Percentiles rank a stretch among this genome's conserved stretches.
phyloP scores from a whole-genome alignment of 1,284 basidiomycete species.

The Fomitopsis schrenkii region DNA sequence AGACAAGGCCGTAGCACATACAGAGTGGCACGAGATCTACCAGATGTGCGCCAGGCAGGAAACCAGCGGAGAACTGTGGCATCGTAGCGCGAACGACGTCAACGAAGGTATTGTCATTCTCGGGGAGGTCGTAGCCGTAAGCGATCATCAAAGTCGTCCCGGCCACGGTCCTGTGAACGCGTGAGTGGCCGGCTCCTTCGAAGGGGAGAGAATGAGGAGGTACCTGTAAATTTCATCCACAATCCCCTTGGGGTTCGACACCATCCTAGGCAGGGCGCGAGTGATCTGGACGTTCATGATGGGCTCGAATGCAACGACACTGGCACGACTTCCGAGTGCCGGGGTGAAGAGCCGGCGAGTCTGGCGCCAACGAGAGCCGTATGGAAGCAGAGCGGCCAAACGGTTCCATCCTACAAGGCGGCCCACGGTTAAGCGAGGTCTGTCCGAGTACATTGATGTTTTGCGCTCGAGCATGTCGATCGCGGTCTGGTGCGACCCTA shows the following conservation, averaged over 20 bases:
- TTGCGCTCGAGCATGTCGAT: conserved; percentile 64
- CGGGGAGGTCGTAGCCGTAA: conserved; percentile 5
- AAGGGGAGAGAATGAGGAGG: conserved; percentile 12
- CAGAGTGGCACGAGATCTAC: conserved; percentile 12
- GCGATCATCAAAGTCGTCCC: conserved; percentile 5
- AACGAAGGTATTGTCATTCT: conserved; percentile 8
- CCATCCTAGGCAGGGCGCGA: conserved; percentile 49
- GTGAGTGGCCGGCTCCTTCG: neutral
- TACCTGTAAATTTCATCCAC: conserved; percentile 52
- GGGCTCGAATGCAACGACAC: conserved; percentile 42
- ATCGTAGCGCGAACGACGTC: conserved; percentile 7
- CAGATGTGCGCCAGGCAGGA: conserved; percentile 8
- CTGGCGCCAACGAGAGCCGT: conserved; percentile 57
- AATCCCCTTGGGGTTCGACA: conserved; percentile 50
- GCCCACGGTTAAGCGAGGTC: conserved; percentile 37
- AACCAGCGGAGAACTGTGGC: conserved; percentile 5
- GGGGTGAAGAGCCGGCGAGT: conserved; percentile 54
- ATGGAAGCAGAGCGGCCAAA: conserved; percentile 53
- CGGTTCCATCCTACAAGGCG: conserved; percentile 67
- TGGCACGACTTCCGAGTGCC: conserved; percentile 47
- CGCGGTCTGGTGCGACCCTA: conserved; percentile 53
- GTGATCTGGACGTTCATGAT: conserved; percentile 50
- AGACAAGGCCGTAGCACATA: neutral
- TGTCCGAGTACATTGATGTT: conserved; percentile 62
- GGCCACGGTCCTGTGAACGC: neutral